Evolutionary conservation across 805 yeast genomes (phyloP).

Genomic region (Candida adriatica): DNA sequence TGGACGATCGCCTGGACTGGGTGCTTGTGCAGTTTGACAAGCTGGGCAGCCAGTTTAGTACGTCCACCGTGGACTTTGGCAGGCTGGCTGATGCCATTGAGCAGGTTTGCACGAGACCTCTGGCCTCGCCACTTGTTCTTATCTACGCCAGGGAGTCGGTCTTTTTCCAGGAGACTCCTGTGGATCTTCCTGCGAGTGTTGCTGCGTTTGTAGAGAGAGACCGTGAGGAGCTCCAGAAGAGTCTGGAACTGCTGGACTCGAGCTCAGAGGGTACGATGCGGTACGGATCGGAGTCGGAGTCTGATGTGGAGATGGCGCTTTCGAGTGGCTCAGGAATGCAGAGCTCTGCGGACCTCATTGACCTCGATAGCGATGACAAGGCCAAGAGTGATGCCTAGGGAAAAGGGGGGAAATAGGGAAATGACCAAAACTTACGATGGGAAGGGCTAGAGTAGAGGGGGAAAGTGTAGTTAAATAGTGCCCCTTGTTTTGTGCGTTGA

Average conservation of each 20-base stretch:
- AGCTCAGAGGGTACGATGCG: slow-evolving; percentile 17
- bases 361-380: too few species aligned
- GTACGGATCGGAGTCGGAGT: slow-evolving; percentile 1
- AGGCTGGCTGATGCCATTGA: slow-evolving; percentile 19
- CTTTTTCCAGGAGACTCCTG: slow-evolving; percentile 9
- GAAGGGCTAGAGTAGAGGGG: too few species aligned
- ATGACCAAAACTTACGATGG: too few species aligned
- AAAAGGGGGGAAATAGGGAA: too few species aligned
- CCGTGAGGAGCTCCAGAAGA: slow-evolving; percentile 14
- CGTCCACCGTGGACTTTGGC: slow-evolving; percentile 18
- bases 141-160: slow-evolving; percentile 27
- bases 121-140: slow-evolving; percentile 27
- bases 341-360: too few species aligned
- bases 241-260: slow-evolving; percentile 14
- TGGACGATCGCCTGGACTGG: slow-evolving; percentile 22
- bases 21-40: neutral
- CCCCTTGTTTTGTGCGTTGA: too few species aligned
- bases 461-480: too few species aligned
- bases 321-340: neutral
- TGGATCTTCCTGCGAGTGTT: slow-evolving; percentile 21
- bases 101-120: slow-evolving; percentile 16
- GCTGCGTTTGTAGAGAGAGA: slow-evolving; percentile 28
- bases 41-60: neutral
- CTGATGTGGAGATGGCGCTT: neutral
- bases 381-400: too few species aligned